phyloP scores from a whole-genome alignment of 108 stramenopile species.

The Discostella stelligeroides region DNA sequence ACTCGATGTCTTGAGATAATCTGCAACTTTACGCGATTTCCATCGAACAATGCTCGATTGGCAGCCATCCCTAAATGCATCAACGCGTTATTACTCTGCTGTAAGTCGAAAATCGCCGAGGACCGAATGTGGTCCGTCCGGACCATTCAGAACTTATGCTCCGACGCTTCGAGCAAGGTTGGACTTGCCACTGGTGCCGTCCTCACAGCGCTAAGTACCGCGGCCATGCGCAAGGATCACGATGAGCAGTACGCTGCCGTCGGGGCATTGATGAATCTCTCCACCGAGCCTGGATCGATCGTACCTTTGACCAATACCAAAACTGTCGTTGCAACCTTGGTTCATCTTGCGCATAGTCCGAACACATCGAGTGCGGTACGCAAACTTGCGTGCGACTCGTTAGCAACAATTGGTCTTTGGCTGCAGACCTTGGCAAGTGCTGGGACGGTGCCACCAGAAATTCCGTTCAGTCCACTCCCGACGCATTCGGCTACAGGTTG shows the following conservation, averaged over 20 bases:
- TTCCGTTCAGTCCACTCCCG: constrained; percentile 64
- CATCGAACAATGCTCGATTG: constrained; percentile 59
- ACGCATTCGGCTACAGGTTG: constrained; percentile 76
- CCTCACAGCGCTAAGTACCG: constrained; percentile 61
- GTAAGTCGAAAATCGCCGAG: constrained; percentile 48
- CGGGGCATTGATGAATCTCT: constrained; percentile 73
- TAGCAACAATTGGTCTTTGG: constrained; percentile 84
- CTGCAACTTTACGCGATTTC: constrained; percentile 78
- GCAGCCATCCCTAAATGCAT: constrained; percentile 57
- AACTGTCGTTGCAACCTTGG: constrained; percentile 81
- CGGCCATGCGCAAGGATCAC: constrained; percentile 61
- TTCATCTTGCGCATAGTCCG: constrained; percentile 75
- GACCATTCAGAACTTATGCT: constrained; percentile 75
- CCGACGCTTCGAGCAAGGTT: constrained; percentile 65
- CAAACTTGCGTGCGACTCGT: constrained; percentile 71
- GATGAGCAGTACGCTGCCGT: constrained; percentile 78
- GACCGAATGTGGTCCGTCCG: constrained; percentile 80
- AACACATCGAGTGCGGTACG: constrained; percentile 57
- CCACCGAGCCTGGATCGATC: constrained; percentile 82
- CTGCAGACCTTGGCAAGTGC: constrained; percentile 80
- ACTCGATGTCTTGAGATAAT: constrained; percentile 87
- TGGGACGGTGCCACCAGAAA: constrained; percentile 66
- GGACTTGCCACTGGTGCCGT: constrained; percentile 53
- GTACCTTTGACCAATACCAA: constrained; percentile 81
- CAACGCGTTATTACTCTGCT: constrained; percentile 52